phyloP scores from a whole-genome alignment of 805 yeast species.

The Metschnikowia anglica region DNA sequence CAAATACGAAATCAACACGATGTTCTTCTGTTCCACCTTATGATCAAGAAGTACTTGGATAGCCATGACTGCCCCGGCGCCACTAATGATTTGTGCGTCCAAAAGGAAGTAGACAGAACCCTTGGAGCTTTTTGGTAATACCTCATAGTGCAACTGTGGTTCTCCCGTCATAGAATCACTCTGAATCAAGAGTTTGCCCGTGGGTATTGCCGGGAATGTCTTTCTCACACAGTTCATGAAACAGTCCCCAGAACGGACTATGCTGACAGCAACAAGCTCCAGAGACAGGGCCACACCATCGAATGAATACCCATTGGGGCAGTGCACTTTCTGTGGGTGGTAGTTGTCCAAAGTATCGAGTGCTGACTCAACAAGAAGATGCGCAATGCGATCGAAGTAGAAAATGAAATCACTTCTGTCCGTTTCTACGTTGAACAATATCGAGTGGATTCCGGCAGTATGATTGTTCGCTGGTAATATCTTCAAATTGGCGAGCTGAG shows the following conservation, averaged over 20 bases:
- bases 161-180: slow-evolving; percentile 89
- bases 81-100: slow-evolving; percentile 87
- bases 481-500: slow-evolving; percentile 30
- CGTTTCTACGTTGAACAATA: slow-evolving; percentile 56
- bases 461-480: slow-evolving; percentile 60
- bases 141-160: slow-evolving; percentile 85
- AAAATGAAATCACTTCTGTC: slow-evolving; percentile 78
- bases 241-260: slow-evolving; percentile 91
- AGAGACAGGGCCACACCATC: slow-evolving; percentile 47
- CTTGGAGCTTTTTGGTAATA: slow-evolving; percentile 50
- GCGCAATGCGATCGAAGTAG: slow-evolving; percentile 80
- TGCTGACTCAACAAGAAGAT: slow-evolving; percentile 65
- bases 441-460: slow-evolving; percentile 67
- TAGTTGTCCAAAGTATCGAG: slow-evolving; percentile 51
- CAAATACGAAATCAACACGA: slow-evolving; percentile 66
- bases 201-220: slow-evolving; percentile 70
- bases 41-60: slow-evolving; percentile 84
- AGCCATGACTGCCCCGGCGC: slow-evolving; percentile 95
- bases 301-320: slow-evolving; percentile 23
- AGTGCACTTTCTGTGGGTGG: slow-evolving; percentile 29
- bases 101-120: slow-evolving; percentile 58
- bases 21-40: slow-evolving; percentile 58
- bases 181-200: slow-evolving; percentile 85
- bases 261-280: slow-evolving; percentile 67
- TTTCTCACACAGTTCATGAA: slow-evolving; percentile 76